Evolutionary conservation across 805 yeast genomes (phyloP).

Genomic region (Candida ortonii): DNA sequence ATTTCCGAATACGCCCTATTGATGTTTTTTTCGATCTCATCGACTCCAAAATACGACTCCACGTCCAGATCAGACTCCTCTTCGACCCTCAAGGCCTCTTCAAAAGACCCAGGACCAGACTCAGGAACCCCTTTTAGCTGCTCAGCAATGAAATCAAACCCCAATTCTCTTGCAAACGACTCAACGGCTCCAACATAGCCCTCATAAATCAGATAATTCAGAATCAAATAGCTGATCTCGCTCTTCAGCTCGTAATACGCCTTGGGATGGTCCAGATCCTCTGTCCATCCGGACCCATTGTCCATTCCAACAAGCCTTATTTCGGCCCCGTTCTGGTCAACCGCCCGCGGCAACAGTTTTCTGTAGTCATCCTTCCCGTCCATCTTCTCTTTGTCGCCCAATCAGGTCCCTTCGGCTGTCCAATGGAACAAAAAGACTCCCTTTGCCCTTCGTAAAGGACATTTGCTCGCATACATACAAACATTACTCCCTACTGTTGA

Average conservation of each 20-base stretch:
- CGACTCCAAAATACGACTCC: slow-evolving; percentile 12
- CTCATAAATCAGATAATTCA: slow-evolving; percentile 74
- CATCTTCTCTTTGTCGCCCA: too few relatives aligned
- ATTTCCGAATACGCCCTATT: slow-evolving; percentile 11
- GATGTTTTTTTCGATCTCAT: slow-evolving; percentile 15
- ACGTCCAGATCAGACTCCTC: slow-evolving; percentile 10
- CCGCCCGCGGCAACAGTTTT: too few relatives aligned
- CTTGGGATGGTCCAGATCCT: slow-evolving; percentile 5
- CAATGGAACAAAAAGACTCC: too few relatives aligned
- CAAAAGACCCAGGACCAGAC: too few relatives aligned
- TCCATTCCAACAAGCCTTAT: slow-evolving; percentile 2
- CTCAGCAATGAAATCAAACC: slow-evolving; percentile 28
- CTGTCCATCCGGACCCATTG: slow-evolving; percentile 1
- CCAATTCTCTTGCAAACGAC: slow-evolving; percentile 58
- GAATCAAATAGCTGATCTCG: slow-evolving; percentile 50
- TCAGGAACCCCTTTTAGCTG: slow-evolving; percentile 27
- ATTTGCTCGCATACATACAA: too few relatives aligned
- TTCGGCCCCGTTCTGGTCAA: slow-evolving; percentile 3
- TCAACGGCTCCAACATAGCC: slow-evolving; percentile 70
- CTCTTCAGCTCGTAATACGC: slow-evolving; percentile 14
- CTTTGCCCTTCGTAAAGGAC: too few relatives aligned
- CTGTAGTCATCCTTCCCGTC: too few relatives aligned
- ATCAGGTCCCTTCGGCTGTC: too few relatives aligned
- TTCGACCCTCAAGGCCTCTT: not conserved
- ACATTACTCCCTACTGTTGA: too few relatives aligned